Percentiles rank a stretch among this genome's conserved stretches.
Evolutionary conservation across 495 filamentous ascomycete species (phyloP).

Genomic region (Penicillium longicatenatum): DNA sequence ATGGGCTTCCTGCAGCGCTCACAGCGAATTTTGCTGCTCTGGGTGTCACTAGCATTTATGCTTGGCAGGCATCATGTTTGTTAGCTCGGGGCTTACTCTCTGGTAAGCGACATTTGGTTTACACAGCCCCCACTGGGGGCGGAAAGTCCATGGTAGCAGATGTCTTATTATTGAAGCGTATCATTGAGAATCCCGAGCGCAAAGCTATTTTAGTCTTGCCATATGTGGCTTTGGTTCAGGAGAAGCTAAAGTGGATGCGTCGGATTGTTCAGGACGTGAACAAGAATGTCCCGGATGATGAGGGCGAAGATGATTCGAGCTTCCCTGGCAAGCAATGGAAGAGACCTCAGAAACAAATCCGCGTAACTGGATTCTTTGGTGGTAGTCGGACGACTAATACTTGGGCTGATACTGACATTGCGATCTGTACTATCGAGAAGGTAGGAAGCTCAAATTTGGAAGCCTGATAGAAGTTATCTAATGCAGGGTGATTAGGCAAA

Average conservation of each 20-base stretch:
- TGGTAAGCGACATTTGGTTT: constrained; percentile 72
- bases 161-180: constrained; percentile 70
- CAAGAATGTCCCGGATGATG: constrained; percentile 40
- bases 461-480: not conserved
- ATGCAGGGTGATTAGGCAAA: constrained; percentile 62
- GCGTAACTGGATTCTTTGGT: constrained; percentile 74
- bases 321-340: constrained; percentile 37
- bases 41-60: constrained; percentile 72
- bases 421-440: constrained; percentile 84
- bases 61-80: constrained; percentile 82
- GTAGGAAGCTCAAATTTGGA: constrained; percentile 36
- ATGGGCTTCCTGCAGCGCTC: constrained; percentile 61
- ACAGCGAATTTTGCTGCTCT: constrained; percentile 64
- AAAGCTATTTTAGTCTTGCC: constrained; percentile 81
- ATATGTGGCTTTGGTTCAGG: constrained; percentile 81
- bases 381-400: constrained; percentile 64
- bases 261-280: constrained; percentile 66
- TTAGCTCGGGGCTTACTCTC: constrained; percentile 65
- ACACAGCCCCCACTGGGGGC: constrained; percentile 82
- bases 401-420: constrained; percentile 79
- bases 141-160: constrained; percentile 81
- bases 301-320: constrained; percentile 16
- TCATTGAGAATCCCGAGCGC: constrained; percentile 63
- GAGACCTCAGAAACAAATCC: constrained; percentile 45
- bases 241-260: constrained; percentile 78